Evolutionary conservation across 768 basidiomycete genomes (phyloP).

Genomic region (Auricularia cornea): DNA sequence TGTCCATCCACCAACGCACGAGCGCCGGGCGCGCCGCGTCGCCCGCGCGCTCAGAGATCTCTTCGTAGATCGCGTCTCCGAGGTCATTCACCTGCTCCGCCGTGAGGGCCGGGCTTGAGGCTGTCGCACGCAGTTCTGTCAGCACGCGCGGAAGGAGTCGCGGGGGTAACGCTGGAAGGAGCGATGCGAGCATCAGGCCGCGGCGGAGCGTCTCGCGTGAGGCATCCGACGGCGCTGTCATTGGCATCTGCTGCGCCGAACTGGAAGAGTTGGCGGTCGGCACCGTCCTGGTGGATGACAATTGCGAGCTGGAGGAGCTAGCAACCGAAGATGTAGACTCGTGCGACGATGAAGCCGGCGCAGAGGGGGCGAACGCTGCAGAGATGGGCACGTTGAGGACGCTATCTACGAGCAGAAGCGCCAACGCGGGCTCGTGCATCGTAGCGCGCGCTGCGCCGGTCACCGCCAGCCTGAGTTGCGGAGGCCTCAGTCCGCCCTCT

Average conservation of each 20-base stretch:
- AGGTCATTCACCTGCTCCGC: conserved; percentile 34
- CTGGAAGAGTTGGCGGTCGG: no score
- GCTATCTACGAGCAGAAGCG: background rate
- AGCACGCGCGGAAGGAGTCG: conserved; percentile 48
- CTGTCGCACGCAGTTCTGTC: conserved; percentile 32
- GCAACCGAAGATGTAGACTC: conserved; percentile 33
- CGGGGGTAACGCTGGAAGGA: conserved; percentile 53
- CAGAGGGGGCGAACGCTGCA: conserved; percentile 37
- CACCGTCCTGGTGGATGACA: no score
- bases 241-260: no score
- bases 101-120: conserved; percentile 18
- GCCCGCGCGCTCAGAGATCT: conserved; percentile 55
- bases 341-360: conserved; percentile 5
- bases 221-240: conserved; percentile 10
- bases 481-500: conserved; percentile 49
- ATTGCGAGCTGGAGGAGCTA: no score
- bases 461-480: conserved; percentile 59
- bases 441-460: background rate
- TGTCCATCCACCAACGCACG: conserved; percentile 67
- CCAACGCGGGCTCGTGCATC: background rate
- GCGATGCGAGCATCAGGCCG: conserved; percentile 56
- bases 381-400: conserved; percentile 49
- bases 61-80: conserved; percentile 48
- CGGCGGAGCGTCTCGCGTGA: conserved; percentile 41
- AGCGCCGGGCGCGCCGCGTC: conserved; percentile 61